Evolutionary conservation across 2,329 filamentous ascomycete genomes (phyloP).

Genomic region (Sclerotinia borealis): DNA sequence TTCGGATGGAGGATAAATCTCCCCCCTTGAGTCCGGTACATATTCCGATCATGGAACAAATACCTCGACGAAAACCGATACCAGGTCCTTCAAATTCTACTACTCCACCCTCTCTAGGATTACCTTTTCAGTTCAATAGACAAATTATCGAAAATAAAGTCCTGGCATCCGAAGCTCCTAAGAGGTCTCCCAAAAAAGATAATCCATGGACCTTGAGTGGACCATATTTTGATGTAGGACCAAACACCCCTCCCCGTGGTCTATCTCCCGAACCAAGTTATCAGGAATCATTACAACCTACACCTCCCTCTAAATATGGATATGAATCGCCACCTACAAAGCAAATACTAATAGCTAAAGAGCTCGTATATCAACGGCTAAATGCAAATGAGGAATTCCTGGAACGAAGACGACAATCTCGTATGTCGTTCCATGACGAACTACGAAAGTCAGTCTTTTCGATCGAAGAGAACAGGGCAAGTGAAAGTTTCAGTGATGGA

Average conservation of each 20-base stretch:
- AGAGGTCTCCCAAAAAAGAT: background rate
- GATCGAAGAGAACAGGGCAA: constrained; percentile 21
- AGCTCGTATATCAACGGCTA: constrained; percentile 22
- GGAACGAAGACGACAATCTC: constrained; percentile 24
- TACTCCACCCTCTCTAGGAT: background rate
- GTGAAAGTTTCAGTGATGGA: constrained; percentile 13
- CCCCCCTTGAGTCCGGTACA: constrained; percentile 7
- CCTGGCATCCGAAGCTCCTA: background rate
- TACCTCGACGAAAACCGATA: background rate
- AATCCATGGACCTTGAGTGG: constrained; percentile 11
- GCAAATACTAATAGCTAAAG: constrained; percentile 22
- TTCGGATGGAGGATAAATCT: constrained; percentile 11
- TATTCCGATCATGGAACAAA: background rate
- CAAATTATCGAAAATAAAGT: background rate
- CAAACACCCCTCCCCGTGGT: constrained; percentile 17
- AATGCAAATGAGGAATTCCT: constrained; percentile 28
- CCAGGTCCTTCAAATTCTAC: background rate
- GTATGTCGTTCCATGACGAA: constrained; percentile 25
- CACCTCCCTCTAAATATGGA: constrained; percentile 10
- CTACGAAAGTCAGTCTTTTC: constrained; percentile 22
- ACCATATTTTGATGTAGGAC: constrained; percentile 14
- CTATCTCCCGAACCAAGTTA: constrained; percentile 4
- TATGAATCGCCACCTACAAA: constrained; percentile 20
- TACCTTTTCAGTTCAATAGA: background rate
- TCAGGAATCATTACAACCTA: constrained; percentile 2